Percentiles rank a stretch among this genome's conserved stretches.
phyloP scores from a whole-genome alignment of 805 yeast species.

The Aciculoconidium aculeatum region DNA sequence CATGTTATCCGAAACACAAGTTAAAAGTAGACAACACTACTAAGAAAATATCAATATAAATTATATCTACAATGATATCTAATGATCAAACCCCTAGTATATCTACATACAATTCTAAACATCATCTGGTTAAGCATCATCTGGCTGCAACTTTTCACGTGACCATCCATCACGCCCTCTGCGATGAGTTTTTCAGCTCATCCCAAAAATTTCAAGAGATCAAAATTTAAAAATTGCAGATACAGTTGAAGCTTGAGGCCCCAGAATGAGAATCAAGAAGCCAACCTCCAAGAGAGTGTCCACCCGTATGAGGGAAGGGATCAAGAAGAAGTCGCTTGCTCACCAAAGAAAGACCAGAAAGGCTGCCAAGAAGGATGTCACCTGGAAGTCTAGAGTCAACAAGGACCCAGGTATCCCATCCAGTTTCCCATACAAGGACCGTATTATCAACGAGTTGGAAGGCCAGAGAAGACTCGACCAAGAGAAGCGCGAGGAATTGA shows the following conservation, averaged over 20 bases:
- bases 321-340: conserved; percentile 91
- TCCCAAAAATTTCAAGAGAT: conserved; percentile 2
- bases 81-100: too few species aligned
- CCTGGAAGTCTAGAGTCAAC: conserved; percentile 82
- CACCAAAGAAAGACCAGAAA: conserved; percentile 83
- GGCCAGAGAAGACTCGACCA: conserved; percentile 48
- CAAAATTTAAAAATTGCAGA: too few species aligned
- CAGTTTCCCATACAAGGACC: conserved; percentile 89
- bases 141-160: background rate
- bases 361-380: conserved; percentile 77
- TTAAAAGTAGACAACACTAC: too few species aligned
- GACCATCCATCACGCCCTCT: conserved; percentile 3
- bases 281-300: conserved; percentile 83
- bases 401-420: conserved; percentile 96
- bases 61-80: too few species aligned
- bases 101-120: too few species aligned
- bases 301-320: conserved; percentile 94
- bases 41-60: too few species aligned
- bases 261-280: conserved; percentile 49
- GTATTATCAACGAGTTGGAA: conserved; percentile 69
- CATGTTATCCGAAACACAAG: too few species aligned
- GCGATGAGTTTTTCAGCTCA: conserved; percentile 3
- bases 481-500: conserved; percentile 49
- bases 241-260: too few species aligned
- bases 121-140: too few species aligned